These are phyloP conservation scores for Davidsoniella eucalypti DNA, from an alignment of 2,329 filamentous ascomycete genomes.

Conservation along the genomic window DNA sequence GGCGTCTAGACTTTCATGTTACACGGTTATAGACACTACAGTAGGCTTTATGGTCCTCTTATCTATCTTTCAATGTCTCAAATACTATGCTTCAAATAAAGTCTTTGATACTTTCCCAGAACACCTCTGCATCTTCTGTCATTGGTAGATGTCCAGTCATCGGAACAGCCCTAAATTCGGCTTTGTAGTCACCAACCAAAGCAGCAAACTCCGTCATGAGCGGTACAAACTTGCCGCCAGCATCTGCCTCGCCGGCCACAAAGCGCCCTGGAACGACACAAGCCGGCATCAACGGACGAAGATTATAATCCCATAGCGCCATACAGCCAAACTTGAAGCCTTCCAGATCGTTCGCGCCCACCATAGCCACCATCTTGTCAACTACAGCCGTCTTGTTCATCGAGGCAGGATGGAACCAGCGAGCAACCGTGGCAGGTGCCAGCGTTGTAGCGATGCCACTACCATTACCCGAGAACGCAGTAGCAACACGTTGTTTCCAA, in stretches of 20 bases:
- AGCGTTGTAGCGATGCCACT: constrained; percentile 45
- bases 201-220: constrained; percentile 62
- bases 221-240: constrained; percentile 51
- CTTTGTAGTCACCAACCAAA: constrained; percentile 35
- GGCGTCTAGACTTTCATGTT: neutral
- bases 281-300: constrained; percentile 36
- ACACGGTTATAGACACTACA: neutral
- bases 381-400: constrained; percentile 27
- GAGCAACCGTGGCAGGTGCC: constrained; percentile 51
- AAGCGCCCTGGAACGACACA: constrained; percentile 47
- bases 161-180: constrained; percentile 47
- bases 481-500: constrained; percentile 59
- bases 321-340: constrained; percentile 54
- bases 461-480: constrained; percentile 43
- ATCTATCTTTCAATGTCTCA: neutral
- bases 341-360: constrained; percentile 49
- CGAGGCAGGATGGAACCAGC: constrained; percentile 58
- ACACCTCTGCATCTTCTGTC: constrained; percentile 55
- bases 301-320: constrained; percentile 56
- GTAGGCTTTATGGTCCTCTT: neutral
- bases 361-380: constrained; percentile 49
- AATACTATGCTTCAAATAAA: constrained; percentile 31
- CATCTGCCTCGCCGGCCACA: constrained; percentile 58
- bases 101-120: constrained; percentile 43
- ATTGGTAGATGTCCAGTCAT: constrained; percentile 69